These are phyloP conservation scores for Pleurotus cornucopiae DNA, from an alignment of 768 basidiomycete genomes.

Conservation along the genomic window DNA sequence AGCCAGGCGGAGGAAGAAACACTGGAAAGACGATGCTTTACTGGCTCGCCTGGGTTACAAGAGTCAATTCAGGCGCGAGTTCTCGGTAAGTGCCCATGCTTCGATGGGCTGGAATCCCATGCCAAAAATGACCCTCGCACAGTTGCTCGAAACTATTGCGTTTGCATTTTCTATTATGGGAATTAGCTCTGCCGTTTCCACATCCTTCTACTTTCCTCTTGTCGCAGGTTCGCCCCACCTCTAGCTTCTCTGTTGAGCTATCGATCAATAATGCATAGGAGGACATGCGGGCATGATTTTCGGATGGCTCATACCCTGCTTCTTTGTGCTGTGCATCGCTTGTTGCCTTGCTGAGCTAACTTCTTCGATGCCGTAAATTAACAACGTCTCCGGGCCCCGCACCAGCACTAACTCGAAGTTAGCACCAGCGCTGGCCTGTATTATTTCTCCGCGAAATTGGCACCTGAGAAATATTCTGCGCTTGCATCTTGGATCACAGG, in stretches of 20 bases:
- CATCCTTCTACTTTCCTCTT: conserved; percentile 49
- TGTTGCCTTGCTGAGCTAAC: conserved; percentile 53
- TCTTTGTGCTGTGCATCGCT: conserved; percentile 55
- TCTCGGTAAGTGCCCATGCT: conserved; percentile 36
- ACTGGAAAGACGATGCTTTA: conserved; percentile 31
- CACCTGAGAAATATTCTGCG: conserved; percentile 41
- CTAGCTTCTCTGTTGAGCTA: neutral
- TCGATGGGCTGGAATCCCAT: neutral
- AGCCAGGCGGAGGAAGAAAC: neutral
- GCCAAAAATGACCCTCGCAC: neutral
- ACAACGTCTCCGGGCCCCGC: neutral
- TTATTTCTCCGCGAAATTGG: conserved; percentile 60
- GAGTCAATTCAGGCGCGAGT: conserved; percentile 55
- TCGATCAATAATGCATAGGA: conserved; percentile 24
- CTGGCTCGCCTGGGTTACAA: conserved; percentile 54
- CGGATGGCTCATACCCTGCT: conserved; percentile 56
- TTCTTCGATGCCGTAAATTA: conserved; percentile 57
- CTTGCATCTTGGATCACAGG: conserved; percentile 55
- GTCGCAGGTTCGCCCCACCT: conserved; percentile 36
- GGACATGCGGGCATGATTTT: conserved; percentile 68
- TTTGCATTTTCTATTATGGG: conserved; percentile 63
- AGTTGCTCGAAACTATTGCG: conserved; percentile 50
- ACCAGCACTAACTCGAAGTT: neutral
- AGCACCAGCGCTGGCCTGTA: conserved; percentile 62
- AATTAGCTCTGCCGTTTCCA: conserved; percentile 49